A percentile compares a stretch with the other conserved stretches of the same genome.
These are phyloP conservation scores for Paramecium bursaria DNA, from an alignment of 73 alveolate species.

Conservation along the genomic window DNA sequence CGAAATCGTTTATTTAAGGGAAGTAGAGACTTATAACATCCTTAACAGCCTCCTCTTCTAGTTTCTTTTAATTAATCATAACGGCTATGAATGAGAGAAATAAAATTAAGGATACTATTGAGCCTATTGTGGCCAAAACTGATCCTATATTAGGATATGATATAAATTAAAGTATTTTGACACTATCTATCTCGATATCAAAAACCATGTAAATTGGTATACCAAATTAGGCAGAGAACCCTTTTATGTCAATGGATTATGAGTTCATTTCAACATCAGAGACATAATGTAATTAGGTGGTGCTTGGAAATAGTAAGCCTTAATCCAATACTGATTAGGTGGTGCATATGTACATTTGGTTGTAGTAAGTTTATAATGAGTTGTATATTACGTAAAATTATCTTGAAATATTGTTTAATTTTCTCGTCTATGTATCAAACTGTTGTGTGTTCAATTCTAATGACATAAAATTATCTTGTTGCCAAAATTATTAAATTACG, in stretches of 20 bases:
- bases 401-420: too few species aligned
- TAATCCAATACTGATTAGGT: neutral
- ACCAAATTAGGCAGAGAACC: conserved; percentile 1
- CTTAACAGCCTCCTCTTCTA: conserved; percentile 16
- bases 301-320: conserved; percentile 2
- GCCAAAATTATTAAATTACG: too few species aligned
- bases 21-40: conserved; percentile 23
- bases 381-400: too few species aligned
- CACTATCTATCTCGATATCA: conserved; percentile 3
- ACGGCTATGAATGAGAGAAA: conserved; percentile 29
- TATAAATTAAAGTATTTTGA: neutral
- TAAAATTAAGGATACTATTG: conserved; percentile 13
- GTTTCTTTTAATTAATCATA: conserved; percentile 4
- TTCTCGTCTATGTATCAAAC: too few species aligned
- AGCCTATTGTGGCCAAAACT: conserved; percentile 39
- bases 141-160: conserved; percentile 18
- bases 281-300: neutral
- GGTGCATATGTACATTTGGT: too few species aligned
- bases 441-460: too few species aligned
- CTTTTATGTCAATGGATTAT: conserved; percentile 11
- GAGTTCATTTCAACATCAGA: neutral
- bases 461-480: too few species aligned
- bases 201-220: neutral
- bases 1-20: conserved; percentile 9
- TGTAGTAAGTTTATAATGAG: too few species aligned